Base-by-base conservation (phyloP, 2,329 filamentous ascomycete genomes). In the Aschersonia sp. region DNA sequence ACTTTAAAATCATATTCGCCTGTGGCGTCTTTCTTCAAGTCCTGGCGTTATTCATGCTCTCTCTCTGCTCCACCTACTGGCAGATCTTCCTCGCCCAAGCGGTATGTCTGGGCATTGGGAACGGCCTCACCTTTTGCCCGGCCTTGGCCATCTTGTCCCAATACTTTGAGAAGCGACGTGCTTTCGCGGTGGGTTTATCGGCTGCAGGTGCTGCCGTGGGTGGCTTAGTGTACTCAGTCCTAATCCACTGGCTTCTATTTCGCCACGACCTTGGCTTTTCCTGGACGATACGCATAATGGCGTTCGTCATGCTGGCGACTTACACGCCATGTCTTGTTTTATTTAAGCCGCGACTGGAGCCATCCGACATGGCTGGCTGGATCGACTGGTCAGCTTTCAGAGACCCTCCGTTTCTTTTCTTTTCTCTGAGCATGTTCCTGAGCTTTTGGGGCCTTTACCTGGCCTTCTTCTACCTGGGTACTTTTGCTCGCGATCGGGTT, bases 201-300 rank as follows among this genome's bases (percentile, higher is more conserved):
- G 77, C 78, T 2, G 73, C 71, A 4, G 80, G 81, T 2, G 77
- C 72, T 32, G 74, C 72, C 4, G 64, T 78, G 5, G 75, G 76
- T 4, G 73, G 75, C 31, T 60, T 80, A 9, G 60, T 78, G 7
- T 80, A 77, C 52, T 75, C 78, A 0, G 67, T 74, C 9, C 66
- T 70, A 12, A 74, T 84, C 55, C 70, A 78, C 54, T 70, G 74
- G 45, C 63, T 84, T 20, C 67, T 78, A 5, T 74, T 75, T 0
- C 58, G 64, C 12, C 9, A 42, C 40, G 40, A 42, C 12, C 67
- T 83, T 31, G 80, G 80, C 1, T 84, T 84, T 53, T 64, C 68
- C 0, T 83, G 80, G 78, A 72, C 79, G 0, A 78, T 80, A 3
- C 68, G 84, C 5, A 72, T 78, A 7, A 67, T 85, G 1, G 83